Base-by-base conservation (phyloP, 352 stramenopile genomes). In the Plasmopara viticola region DNA sequence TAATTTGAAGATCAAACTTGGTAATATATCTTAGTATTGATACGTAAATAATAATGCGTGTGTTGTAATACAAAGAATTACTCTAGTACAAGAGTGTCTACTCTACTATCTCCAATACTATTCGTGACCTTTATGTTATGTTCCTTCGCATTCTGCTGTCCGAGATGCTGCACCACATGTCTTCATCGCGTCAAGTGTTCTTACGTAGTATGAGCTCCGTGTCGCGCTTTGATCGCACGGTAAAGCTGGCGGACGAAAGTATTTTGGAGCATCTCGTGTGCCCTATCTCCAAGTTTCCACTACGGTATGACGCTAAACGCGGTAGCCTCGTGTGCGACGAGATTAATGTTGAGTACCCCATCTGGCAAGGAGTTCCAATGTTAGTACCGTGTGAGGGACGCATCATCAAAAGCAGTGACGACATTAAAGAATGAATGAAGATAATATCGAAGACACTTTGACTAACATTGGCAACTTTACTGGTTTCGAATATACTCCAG, bases 341-440 rank as follows among this genome's bases (percentile, higher is more conserved):
- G 58, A 90, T 94, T 53, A 69, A 72, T 56, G 81, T 94, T 34
- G 72, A 82, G 66, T 94, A 94, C 39, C 84, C 84, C n/a, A 90
- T 94, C 52, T 80, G 70, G 45, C 20, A 83, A 25, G 79, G 84
- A 29, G 56, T 88, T 5, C 79, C 84, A 1, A 59, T 88, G 59
- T 70, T 94, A 29, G 71, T 94, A 37, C 84, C 84, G 0, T 74
- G 66, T 6, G 82, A 92, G 60, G 84, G 78, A 34, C 77, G 79
- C 28, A 60, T 94, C 18, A 56, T 94, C n/a, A 62, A 68, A 50
- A 61, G 9, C 39, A 45, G 15, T n/a, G 42, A 60, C 20, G 46
- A 61, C n/a, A 28, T 57, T 15, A 59, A 69, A 31, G 34, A 29
- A 20, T 13, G 5, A 35, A 51, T 17, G 34, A 14, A 52, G 15